Percentiles rank a stretch among this genome's conserved stretches.
Conservation (phyloP, 345 rosid species). For the Eucalyptus tenuipes region DNA sequence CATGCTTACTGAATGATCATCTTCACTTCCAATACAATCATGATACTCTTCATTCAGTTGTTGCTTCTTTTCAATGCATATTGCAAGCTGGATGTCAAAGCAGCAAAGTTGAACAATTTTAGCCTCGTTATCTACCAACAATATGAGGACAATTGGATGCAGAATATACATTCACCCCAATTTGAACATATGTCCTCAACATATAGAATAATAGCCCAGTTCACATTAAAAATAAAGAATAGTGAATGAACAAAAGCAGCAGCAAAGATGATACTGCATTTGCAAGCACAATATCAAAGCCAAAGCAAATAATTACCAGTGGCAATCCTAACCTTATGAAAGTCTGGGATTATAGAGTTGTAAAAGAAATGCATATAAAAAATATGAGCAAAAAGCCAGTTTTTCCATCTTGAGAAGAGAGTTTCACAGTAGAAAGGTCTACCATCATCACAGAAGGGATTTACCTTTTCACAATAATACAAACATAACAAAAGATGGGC, state of each 20-base stretch:
- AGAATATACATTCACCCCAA: neutral
- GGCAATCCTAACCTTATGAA: neutral
- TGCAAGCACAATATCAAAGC: neutral
- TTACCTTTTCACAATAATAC: neutral
- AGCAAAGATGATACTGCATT: neutral
- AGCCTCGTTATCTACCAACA: neutral
- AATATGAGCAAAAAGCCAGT: neutral
- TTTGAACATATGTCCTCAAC: neutral
- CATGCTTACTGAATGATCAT: conserved; percentile 13
- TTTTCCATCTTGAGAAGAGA: neutral
- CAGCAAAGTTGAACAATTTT: neutral
- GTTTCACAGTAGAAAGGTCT: neutral
- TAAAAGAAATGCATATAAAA: neutral
- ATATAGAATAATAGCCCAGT: neutral
- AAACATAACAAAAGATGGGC: neutral
- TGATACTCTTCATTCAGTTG: conserved; percentile 74
- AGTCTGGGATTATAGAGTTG: neutral
- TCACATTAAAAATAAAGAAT: neutral
- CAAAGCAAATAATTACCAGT: neutral
- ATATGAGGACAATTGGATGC: neutral
- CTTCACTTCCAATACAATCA: conserved; percentile 71
- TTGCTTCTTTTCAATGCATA: conserved; percentile 83
- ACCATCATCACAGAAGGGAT: neutral
- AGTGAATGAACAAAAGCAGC: neutral
- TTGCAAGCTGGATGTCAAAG: conserved; percentile 56